A percentile compares a stretch with the other conserved stretches of the same genome.
Conservation (phyloP, 176 grass and related monocot species). For the Guadua angustifolia region DNA sequence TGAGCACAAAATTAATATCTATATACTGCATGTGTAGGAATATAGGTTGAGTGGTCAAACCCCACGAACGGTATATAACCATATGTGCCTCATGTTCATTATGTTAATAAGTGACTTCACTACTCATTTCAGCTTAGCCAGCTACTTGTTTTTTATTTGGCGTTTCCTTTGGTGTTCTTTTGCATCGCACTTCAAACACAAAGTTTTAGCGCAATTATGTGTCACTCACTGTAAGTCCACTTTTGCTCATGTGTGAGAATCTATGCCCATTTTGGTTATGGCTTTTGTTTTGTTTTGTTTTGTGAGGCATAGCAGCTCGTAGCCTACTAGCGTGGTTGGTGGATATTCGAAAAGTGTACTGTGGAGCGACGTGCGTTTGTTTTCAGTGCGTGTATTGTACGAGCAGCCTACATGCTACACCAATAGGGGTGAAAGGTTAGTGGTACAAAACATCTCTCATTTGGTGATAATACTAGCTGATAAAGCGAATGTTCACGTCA, state of each 20-base stretch:
- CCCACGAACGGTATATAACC: neutral
- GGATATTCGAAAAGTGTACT: neutral
- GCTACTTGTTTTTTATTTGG: neutral
- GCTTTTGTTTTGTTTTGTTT: neutral
- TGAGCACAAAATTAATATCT: too few species aligned
- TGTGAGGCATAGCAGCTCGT: neutral
- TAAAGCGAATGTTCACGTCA: too few species aligned
- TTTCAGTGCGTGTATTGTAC: neutral
- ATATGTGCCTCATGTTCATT: neutral
- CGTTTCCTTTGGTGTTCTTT: neutral
- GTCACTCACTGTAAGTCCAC: too few species aligned
- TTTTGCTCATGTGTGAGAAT: neutral
- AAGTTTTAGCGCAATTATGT: neutral
- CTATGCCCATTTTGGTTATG: neutral
- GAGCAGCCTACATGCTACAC: neutral
- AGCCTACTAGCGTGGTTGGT: neutral
- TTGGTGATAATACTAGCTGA: neutral
- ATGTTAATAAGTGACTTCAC: neutral
- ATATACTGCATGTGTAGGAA: too few species aligned
- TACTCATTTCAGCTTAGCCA: neutral
- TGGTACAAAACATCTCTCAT: neutral
- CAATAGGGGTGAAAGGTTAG: neutral
- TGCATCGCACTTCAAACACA: neutral
- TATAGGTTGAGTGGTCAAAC: too few species aligned
- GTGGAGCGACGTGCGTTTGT: neutral